phyloP scores from a whole-genome alignment of 169 alveolate genomes.

The Plasmodium vivax region DNA sequence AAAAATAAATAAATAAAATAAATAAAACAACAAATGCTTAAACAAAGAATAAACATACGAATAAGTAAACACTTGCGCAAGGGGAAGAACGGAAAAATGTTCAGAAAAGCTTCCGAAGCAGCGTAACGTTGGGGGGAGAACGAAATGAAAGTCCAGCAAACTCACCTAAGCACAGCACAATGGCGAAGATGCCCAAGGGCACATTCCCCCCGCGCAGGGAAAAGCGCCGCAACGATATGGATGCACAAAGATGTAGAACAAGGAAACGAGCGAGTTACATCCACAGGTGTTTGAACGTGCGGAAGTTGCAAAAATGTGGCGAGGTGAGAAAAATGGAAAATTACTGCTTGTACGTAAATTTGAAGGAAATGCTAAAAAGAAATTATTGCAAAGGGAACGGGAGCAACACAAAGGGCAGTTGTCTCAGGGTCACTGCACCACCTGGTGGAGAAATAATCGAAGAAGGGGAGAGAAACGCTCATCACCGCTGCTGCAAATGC shows the following conservation, averaged over 20 bases:
- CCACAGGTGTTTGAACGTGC: slow-evolving; percentile 44
- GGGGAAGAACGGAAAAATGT: neutral
- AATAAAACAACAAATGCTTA: neutral
- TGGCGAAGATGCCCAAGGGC: slow-evolving; percentile 15
- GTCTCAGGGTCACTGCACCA: neutral
- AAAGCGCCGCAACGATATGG: neutral
- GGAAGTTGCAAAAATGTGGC: slow-evolving; percentile 22
- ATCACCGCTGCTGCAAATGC: neutral
- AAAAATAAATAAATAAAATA: neutral
- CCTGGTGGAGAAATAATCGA: neutral
- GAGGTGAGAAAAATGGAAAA: slow-evolving; percentile 24
- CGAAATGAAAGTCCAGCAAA: neutral
- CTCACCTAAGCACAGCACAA: neutral
- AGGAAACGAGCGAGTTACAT: slow-evolving; percentile 20
- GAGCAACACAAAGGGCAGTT: neutral
- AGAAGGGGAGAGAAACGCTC: neutral
- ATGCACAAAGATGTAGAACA: slow-evolving; percentile 14
- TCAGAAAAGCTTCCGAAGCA: neutral
- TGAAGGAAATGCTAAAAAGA: slow-evolving; percentile 17
- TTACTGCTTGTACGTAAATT: slow-evolving; percentile 39
- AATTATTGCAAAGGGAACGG: neutral
- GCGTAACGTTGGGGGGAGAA: neutral
- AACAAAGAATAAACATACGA: neutral
- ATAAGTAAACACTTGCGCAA: neutral
- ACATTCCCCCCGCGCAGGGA: neutral